A percentile compares a stretch with the other conserved stretches of the same genome.
phyloP scores from a whole-genome alignment of 768 basidiomycete genomes.

The Trametes villosa region DNA sequence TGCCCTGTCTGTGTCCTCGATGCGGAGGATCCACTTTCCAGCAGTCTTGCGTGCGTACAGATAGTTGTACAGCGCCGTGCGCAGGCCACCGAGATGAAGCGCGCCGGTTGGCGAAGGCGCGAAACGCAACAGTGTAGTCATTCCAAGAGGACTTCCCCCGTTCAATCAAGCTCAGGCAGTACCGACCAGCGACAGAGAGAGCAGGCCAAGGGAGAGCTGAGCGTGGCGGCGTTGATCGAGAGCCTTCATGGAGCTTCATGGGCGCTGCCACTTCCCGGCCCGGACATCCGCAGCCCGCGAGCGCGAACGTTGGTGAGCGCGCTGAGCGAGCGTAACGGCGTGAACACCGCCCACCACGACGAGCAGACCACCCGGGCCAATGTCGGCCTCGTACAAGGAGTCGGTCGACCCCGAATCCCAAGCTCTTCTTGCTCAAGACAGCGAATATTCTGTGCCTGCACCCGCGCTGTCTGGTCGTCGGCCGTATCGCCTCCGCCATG shows the following conservation, averaged over 20 bases:
- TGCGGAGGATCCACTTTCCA: slow-evolving; percentile 89
- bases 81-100: slow-evolving; percentile 91
- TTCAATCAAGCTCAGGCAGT: not conserved
- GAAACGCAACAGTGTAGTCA: slow-evolving; percentile 69
- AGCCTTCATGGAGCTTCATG: not conserved
- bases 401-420: slow-evolving; percentile 15
- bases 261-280: not conserved
- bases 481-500: slow-evolving; percentile 14
- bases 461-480: slow-evolving; percentile 17
- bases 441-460: not conserved
- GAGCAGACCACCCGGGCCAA: not conserved
- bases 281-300: not conserved
- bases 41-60: slow-evolving; percentile 78
- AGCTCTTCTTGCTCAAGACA: slow-evolving; percentile 16
- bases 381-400: slow-evolving; percentile 21
- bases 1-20: slow-evolving; percentile 96
- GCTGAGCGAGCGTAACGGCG: not conserved
- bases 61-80: slow-evolving; percentile 94
- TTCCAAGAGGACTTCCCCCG: not conserved
- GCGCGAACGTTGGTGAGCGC: not conserved
- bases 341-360: not conserved
- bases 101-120: slow-evolving; percentile 97
- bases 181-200: not conserved
- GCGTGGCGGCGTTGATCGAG: not conserved
- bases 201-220: not conserved